Conservation (phyloP, 257 asterid species). For the Penstemon barbatus region DNA sequence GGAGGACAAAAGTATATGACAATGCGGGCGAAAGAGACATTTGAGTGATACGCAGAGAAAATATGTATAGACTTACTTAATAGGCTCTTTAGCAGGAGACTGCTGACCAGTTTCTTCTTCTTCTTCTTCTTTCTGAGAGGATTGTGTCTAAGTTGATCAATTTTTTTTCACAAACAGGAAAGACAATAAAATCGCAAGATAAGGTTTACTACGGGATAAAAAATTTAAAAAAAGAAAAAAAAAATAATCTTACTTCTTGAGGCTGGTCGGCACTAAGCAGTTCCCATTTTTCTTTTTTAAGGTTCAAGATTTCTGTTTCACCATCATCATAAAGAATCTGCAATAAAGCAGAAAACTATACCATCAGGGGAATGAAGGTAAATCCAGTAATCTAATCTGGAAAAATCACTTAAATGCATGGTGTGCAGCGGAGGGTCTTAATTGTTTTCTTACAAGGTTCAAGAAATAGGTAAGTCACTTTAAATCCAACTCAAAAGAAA, state of each 20-base stretch:
- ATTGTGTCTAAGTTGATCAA: slow-evolving; percentile 26
- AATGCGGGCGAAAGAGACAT: too few species aligned
- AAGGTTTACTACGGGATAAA: too few species aligned
- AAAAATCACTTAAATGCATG: background rate
- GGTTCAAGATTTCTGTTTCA: slow-evolving; percentile 42
- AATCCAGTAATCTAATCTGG: background rate
- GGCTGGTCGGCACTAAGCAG: slow-evolving; percentile 20
- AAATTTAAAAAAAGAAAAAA: slow-evolving; percentile 3
- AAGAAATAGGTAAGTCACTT: too few species aligned
- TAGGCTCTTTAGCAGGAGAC: slow-evolving; percentile 32
- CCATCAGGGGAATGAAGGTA: background rate
- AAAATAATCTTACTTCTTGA: slow-evolving; percentile 36
- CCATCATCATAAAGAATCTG: slow-evolving; percentile 53
- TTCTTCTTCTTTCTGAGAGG: slow-evolving; percentile 32
- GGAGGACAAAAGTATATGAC: too few species aligned
- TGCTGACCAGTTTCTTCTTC: slow-evolving; percentile 9
- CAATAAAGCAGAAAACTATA: slow-evolving; percentile 25
- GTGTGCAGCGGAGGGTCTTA: too few species aligned
- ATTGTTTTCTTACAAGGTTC: too few species aligned
- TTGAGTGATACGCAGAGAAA: background rate
- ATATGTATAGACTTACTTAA: slow-evolving; percentile 44
- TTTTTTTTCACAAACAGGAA: background rate
- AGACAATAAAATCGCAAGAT: too few species aligned
- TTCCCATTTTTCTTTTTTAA: slow-evolving; percentile 51
- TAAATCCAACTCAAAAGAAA: too few species aligned